Conservation (phyloP, 352 stramenopile genomes). For the Phytophthora syringae region DNA sequence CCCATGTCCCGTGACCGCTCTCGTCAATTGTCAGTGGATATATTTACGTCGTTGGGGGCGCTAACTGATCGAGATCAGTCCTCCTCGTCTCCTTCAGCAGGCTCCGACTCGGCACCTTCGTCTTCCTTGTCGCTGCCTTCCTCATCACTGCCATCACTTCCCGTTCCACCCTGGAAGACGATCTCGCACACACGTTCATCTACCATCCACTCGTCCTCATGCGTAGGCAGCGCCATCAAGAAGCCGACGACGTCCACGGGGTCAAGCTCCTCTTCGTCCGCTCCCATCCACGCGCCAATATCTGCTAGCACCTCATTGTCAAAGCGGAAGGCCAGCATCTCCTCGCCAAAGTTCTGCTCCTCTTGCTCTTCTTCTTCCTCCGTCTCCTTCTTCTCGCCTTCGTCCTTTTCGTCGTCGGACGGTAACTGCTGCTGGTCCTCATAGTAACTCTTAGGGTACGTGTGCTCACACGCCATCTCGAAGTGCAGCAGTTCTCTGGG, state of each 20-base stretch:
- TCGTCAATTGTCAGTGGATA: conserved; percentile 22
- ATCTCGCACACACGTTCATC: conserved; percentile 83
- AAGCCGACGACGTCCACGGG: conserved; percentile 70
- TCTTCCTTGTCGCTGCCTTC: conserved; percentile 24
- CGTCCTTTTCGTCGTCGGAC: conserved; percentile 38
- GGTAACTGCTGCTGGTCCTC: conserved; percentile 54
- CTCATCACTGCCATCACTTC: conserved; percentile 41
- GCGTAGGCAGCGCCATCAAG: conserved; percentile 69
- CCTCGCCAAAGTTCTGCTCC: conserved; percentile 54
- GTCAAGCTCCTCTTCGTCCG: conserved; percentile 59
- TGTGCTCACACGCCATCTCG: conserved; percentile 52
- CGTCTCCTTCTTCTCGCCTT: conserved; percentile 23
- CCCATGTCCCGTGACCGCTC: conserved; percentile 8
- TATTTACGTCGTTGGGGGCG: conserved; percentile 24
- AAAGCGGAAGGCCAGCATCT: conserved; percentile 64
- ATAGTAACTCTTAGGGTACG: conserved; percentile 82
- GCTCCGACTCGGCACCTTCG: conserved; percentile 32
- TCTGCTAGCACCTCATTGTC: conserved; percentile 55
- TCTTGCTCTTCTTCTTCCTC: conserved; percentile 23
- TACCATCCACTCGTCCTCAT: conserved; percentile 81
- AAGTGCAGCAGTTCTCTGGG: conserved; percentile 66
- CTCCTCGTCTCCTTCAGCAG: conserved; percentile 32
- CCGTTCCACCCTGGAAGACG: conserved; percentile 57
- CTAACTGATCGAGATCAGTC: conserved; percentile 16
- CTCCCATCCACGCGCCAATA: conserved; percentile 57